Conservation (phyloP, 2,329 filamentous ascomycete species). For the Taxawa tesnikishii region DNA sequence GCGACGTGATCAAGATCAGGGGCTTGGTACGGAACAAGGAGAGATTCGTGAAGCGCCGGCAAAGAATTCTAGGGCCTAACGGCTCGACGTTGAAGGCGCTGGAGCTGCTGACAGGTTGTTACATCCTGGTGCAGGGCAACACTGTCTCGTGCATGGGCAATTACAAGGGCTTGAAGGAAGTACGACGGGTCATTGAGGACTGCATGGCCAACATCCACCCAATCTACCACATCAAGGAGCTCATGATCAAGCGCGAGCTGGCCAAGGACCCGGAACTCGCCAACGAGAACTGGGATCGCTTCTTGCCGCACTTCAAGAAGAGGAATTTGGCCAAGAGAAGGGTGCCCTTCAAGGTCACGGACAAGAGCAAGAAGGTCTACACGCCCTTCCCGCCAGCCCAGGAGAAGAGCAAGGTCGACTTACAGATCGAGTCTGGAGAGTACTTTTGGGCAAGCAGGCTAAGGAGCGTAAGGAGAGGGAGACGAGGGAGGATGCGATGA, state of each 20-base stretch:
- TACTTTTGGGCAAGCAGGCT: slow-evolving; percentile 91
- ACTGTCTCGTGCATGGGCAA: slow-evolving; percentile 86
- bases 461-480: slow-evolving; percentile 75
- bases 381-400: slow-evolving; percentile 94
- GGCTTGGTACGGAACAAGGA: slow-evolving; percentile 88
- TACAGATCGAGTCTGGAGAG: slow-evolving; percentile 95
- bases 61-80: slow-evolving; percentile 82
- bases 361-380: slow-evolving; percentile 90
- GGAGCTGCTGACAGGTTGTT: slow-evolving; percentile 80
- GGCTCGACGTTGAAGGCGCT: slow-evolving; percentile 90
- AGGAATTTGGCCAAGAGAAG: slow-evolving; percentile 74
- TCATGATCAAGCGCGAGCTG: slow-evolving; percentile 88
- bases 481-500: slow-evolving; percentile 73
- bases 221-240: slow-evolving; percentile 86
- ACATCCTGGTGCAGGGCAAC: slow-evolving; percentile 93
- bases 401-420: slow-evolving; percentile 97
- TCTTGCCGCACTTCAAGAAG: slow-evolving; percentile 95
- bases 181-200: slow-evolving; percentile 79
- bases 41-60: slow-evolving; percentile 85
- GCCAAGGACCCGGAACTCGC: slow-evolving; percentile 79
- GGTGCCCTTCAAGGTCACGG: slow-evolving; percentile 71
- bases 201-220: slow-evolving; percentile 92
- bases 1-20: slow-evolving; percentile 92
- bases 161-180: slow-evolving; percentile 87
- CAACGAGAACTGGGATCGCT: slow-evolving; percentile 88